These are phyloP conservation scores for Bryum argenteum DNA, from an alignment of 225 moss, liverwort and hornwort species.

Conservation along the genomic window DNA sequence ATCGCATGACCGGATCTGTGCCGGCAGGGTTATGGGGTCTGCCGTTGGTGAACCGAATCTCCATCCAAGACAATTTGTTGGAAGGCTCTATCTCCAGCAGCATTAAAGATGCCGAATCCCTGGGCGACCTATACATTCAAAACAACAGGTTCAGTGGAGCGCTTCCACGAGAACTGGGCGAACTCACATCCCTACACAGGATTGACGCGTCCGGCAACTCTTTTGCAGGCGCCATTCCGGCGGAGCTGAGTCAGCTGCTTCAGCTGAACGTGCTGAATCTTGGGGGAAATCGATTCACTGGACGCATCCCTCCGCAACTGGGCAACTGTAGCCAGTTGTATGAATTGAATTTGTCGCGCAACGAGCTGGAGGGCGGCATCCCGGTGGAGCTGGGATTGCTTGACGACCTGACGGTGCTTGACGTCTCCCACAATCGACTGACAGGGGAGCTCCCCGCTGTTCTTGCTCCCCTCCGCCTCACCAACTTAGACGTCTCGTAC, in stretches of 20 bases:
- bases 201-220: constrained; percentile 61
- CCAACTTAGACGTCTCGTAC: constrained; percentile 70
- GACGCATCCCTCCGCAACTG: constrained; percentile 51
- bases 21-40: constrained; percentile 68
- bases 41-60: constrained; percentile 46
- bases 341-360: constrained; percentile 61
- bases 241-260: constrained; percentile 41
- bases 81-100: constrained; percentile 52
- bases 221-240: constrained; percentile 57
- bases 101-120: constrained; percentile 35
- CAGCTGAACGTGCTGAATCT: constrained; percentile 60
- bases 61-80: constrained; percentile 62
- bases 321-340: constrained; percentile 54
- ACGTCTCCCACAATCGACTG: constrained; percentile 63
- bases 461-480: constrained; percentile 45
- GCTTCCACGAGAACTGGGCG: constrained; percentile 59
- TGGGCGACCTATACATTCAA: constrained; percentile 59
- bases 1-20: constrained; percentile 52
- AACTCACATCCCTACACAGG: constrained; percentile 49
- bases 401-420: constrained; percentile 51
- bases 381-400: constrained; percentile 53
- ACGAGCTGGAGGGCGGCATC: constrained; percentile 51
- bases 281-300: constrained; percentile 57
- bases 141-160: constrained; percentile 66
- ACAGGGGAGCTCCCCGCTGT: constrained; percentile 51